Percentiles rank a stretch among this genome's conserved stretches.
These are phyloP conservation scores for Danielia reshetovae DNA, from an alignment of 805 yeast species.

Conservation along the genomic window DNA sequence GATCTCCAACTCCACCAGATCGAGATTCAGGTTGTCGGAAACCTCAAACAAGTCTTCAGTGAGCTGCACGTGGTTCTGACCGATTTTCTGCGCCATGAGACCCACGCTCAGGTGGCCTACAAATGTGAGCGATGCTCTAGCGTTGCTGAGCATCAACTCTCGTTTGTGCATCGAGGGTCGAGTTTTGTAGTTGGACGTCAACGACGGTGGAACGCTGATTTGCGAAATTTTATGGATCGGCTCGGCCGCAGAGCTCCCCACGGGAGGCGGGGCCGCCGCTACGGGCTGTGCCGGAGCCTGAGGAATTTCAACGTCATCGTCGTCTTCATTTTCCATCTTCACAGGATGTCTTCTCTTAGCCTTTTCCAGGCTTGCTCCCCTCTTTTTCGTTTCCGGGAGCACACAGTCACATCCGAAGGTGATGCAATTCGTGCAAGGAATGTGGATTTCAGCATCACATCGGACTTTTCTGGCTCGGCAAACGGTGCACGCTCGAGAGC, in stretches of 20 bases:
- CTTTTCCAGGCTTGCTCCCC: constrained; percentile 19
- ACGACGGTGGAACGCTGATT: constrained; percentile 40
- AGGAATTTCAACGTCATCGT: background rate
- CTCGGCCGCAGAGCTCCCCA: constrained; percentile 19
- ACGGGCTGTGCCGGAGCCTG: background rate
- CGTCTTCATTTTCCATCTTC: background rate
- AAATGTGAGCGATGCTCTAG: constrained; percentile 38
- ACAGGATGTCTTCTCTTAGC: background rate
- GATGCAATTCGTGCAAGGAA: constrained; percentile 59
- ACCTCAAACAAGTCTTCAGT: constrained; percentile 37
- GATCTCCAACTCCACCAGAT: constrained; percentile 62
- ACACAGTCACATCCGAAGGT: constrained; percentile 70
- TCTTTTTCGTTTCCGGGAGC: constrained; percentile 57
- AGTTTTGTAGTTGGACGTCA: constrained; percentile 37
- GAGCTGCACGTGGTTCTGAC: constrained; percentile 46
- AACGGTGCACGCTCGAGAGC: constrained; percentile 71
- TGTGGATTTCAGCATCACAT: constrained; percentile 61
- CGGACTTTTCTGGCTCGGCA: constrained; percentile 78
- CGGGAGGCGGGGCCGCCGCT: constrained; percentile 1
- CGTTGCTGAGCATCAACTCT: constrained; percentile 21
- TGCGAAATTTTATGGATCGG: constrained; percentile 42
- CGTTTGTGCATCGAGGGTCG: constrained; percentile 36
- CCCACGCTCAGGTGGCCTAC: constrained; percentile 53
- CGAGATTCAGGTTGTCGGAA: constrained; percentile 31
- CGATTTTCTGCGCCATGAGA: constrained; percentile 41